Percentiles rank a stretch among this genome's conserved stretches.
phyloP scores from a whole-genome alignment of 129 eudicot genomes.

The Deinandra increscens region DNA sequence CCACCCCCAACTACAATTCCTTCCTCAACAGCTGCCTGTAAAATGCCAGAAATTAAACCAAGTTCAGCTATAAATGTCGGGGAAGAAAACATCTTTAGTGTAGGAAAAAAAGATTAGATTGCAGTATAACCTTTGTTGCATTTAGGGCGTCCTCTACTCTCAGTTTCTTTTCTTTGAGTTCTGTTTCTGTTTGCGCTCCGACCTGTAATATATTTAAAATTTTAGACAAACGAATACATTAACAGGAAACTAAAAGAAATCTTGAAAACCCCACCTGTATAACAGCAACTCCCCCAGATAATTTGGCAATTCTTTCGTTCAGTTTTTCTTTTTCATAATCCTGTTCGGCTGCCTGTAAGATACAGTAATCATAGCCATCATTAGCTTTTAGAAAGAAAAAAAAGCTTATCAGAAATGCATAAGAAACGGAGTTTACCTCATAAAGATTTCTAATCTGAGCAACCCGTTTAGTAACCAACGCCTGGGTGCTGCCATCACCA shows the following conservation, averaged over 20 bases:
- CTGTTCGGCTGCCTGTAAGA: conserved; percentile 57
- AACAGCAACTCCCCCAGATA: conserved; percentile 83
- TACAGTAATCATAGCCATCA: neutral
- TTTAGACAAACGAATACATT: neutral
- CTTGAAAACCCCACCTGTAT: conserved; percentile 43
- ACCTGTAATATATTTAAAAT: conserved; percentile 39
- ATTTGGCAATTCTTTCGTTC: conserved; percentile 75
- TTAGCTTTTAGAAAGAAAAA: neutral
- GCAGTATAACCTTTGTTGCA: conserved; percentile 65
- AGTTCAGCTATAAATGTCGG: neutral
- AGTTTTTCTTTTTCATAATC: conserved; percentile 67
- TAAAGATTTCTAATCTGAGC: conserved; percentile 60
- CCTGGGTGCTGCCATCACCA: conserved; percentile 82
- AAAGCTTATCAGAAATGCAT: neutral
- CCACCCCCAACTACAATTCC: conserved; percentile 88
- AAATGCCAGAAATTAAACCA: neutral
- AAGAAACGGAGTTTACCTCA: conserved; percentile 40
- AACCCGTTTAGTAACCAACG: conserved; percentile 54
- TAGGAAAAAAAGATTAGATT: neutral
- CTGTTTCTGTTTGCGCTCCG: conserved; percentile 84
- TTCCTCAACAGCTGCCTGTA: conserved; percentile 85
- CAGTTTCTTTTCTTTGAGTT: conserved; percentile 67
- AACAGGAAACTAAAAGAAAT: neutral
- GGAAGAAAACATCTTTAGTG: too few species aligned
- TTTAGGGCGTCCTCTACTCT: conserved; percentile 79